These are phyloP conservation scores for Cornus controversa DNA, from an alignment of 148 eudicot species.

Conservation along the genomic window DNA sequence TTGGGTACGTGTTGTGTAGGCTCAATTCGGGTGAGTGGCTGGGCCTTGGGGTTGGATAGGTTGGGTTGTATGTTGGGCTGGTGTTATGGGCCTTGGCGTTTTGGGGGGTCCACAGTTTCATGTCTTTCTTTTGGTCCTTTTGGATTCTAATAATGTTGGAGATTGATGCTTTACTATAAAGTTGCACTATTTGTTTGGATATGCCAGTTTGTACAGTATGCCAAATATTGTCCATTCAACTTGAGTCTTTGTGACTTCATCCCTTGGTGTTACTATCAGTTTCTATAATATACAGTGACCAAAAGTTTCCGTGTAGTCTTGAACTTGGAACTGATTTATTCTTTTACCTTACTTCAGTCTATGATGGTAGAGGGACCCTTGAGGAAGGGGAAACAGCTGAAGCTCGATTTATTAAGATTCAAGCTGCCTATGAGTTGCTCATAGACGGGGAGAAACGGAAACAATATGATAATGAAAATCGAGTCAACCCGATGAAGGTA, in stretches of 20 bases:
- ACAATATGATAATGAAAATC: constrained; percentile 75
- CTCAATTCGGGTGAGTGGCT: too few species aligned
- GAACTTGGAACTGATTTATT: constrained; percentile 17
- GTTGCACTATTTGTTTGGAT: not conserved
- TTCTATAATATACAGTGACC: not conserved
- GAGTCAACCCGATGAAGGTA: constrained; percentile 94
- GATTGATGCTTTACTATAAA: not conserved
- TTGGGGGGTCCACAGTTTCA: too few species aligned
- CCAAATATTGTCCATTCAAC: not conserved
- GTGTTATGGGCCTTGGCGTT: too few species aligned
- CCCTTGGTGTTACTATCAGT: not conserved
- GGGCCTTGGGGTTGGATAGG: too few species aligned
- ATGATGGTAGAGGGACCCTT: constrained; percentile 92
- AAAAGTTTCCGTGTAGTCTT: constrained; percentile 9
- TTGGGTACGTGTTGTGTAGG: too few species aligned
- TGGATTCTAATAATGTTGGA: not conserved
- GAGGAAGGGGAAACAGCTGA: constrained; percentile 97
- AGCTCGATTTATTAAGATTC: constrained; percentile 91
- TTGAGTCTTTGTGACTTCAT: not conserved
- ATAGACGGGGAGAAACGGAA: constrained; percentile 71
- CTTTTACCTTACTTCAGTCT: constrained; percentile 44
- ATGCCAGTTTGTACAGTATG: not conserved
- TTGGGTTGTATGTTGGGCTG: too few species aligned
- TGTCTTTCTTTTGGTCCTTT: too few species aligned
- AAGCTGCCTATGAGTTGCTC: constrained; percentile 96